phyloP scores from a whole-genome alignment of 495 filamentous ascomycete species.

The Terfezia claveryi region DNA sequence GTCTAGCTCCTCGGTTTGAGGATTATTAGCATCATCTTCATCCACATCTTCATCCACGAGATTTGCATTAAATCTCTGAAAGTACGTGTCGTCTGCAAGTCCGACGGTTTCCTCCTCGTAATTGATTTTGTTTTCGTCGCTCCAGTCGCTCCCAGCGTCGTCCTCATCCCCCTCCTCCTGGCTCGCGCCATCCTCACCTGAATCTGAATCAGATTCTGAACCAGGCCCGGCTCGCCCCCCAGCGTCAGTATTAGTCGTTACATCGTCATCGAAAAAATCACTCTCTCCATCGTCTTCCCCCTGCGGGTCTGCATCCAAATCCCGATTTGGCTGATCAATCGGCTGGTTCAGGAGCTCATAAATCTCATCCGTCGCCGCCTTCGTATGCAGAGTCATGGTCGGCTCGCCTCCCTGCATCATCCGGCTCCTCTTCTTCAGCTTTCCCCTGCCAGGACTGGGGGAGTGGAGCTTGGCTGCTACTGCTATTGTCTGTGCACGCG shows the following conservation, averaged over 20 bases:
- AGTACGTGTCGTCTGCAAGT: background rate
- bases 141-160: slow-evolving; percentile 15
- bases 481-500: background rate
- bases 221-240: slow-evolving; percentile 8
- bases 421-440: slow-evolving; percentile 13
- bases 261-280: slow-evolving; percentile 33
- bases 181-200: background rate
- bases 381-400: slow-evolving; percentile 93
- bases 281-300: slow-evolving; percentile 43
- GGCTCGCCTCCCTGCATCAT: slow-evolving; percentile 23
- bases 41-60: slow-evolving; percentile 9
- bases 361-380: slow-evolving; percentile 87
- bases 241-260: slow-evolving; percentile 22
- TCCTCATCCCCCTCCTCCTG: slow-evolving; percentile 23
- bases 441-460: slow-evolving; percentile 17
- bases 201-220: background rate
- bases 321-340: slow-evolving; percentile 29
- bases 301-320: slow-evolving; percentile 22
- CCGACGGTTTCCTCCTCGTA: background rate
- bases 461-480: background rate
- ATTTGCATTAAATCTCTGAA: slow-evolving; percentile 15
- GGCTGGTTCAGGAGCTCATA: slow-evolving; percentile 93
- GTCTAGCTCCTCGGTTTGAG: slow-evolving; percentile 11
- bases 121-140: slow-evolving; percentile 1
- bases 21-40: slow-evolving; percentile 7